Percentiles rank a stretch among this genome's conserved stretches.
These are phyloP conservation scores for Dipodascus albidus DNA, from an alignment of 805 yeast genomes.

Conservation along the genomic window DNA sequence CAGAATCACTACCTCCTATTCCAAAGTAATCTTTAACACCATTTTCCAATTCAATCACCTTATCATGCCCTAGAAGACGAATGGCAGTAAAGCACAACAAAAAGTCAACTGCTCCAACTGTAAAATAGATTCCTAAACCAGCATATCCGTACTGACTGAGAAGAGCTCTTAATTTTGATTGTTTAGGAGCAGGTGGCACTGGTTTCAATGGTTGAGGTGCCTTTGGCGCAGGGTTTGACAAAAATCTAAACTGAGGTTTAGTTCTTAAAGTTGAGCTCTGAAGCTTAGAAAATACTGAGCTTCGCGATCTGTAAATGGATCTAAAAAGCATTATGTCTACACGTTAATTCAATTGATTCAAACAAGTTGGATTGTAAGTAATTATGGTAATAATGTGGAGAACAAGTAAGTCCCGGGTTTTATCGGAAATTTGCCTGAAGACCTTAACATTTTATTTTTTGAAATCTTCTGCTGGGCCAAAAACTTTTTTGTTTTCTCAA, in stretches of 20 bases:
- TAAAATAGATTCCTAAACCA: constrained; percentile 76
- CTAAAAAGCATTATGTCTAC: too few species aligned
- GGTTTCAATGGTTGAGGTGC: too few species aligned
- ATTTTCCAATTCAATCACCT: constrained; percentile 56
- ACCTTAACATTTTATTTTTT: too few species aligned
- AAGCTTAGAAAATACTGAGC: too few species aligned
- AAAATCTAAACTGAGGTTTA: too few species aligned
- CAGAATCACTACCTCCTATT: constrained; percentile 13
- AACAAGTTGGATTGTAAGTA: too few species aligned
- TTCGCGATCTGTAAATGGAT: neutral
- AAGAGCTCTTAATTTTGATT: neutral
- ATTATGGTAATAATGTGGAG: neutral
- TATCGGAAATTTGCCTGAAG: neutral
- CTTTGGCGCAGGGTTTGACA: too few species aligned
- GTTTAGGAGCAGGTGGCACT: neutral
- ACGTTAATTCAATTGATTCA: too few species aligned
- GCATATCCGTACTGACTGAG: constrained; percentile 65
- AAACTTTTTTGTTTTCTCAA: neutral
- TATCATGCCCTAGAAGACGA: constrained; percentile 78
- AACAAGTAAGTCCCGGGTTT: neutral
- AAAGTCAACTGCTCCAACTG: constrained; percentile 60
- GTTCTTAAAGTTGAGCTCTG: too few species aligned
- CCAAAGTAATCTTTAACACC: constrained; percentile 53
- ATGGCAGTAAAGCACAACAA: constrained; percentile 77
- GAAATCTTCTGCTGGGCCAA: neutral